A percentile compares a stretch with the other conserved stretches of the same genome.
These are phyloP conservation scores for Phalaenopsis equestris DNA, from an alignment of 106 monocot genomes.

Conservation along the genomic window DNA sequence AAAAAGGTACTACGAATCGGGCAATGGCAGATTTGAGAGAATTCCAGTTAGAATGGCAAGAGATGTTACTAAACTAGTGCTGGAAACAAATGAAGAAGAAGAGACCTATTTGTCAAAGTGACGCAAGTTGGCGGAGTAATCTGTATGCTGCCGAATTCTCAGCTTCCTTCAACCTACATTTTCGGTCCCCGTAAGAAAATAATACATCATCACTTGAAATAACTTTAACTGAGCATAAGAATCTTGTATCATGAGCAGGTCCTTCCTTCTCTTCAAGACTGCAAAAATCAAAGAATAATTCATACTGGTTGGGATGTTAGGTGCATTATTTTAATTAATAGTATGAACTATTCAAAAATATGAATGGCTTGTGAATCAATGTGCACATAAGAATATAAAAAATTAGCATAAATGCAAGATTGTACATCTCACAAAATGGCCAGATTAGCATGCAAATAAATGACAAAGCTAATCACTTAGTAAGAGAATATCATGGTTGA, in stretches of 20 bases:
- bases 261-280: conserved; percentile 31
- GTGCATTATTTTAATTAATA: no score
- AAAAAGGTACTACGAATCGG: no score
- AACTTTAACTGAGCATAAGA: conserved; percentile 40
- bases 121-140: conserved; percentile 9
- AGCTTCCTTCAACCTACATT: conserved; percentile 32
- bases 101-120: no score
- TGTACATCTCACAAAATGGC: no score
- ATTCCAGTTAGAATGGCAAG: no score
- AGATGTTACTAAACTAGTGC: no score
- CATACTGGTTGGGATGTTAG: no score
- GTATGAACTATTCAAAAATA: no score
- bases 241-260: conserved; percentile 31
- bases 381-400: background rate
- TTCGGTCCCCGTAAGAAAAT: conserved; percentile 16
- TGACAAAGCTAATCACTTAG: background rate
- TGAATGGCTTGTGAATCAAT: background rate
- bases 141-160: conserved; percentile 43
- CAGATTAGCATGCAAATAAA: background rate
- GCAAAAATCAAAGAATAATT: background rate
- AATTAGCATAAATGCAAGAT: no score
- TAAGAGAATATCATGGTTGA: background rate
- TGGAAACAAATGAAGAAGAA: no score
- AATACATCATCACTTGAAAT: conserved; percentile 1
- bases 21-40: no score